Base-by-base conservation (phyloP, 441 rosid genomes). In the Manihot esculenta region DNA sequence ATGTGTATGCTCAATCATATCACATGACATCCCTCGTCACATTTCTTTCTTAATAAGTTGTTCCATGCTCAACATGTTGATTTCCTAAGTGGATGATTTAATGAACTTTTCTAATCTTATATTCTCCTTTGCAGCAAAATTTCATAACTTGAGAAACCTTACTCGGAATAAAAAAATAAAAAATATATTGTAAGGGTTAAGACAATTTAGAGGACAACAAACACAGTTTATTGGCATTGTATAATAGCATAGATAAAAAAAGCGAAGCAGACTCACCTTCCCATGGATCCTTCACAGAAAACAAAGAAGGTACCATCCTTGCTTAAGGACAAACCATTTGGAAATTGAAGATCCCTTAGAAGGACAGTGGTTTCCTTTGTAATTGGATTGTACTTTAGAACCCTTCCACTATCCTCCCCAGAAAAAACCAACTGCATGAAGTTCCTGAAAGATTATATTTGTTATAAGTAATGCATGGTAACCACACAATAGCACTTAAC, bases 251-350 rank as follows among this genome's bases (percentile, higher is more conserved):
- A 50, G 27, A 44, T 64, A 10, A 12, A 44, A 63, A n/a, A 59
- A n/a, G n/a, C 61, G 33, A 44, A 62, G 51, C 15, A 35, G 20
- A 64, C 80, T 82, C 50, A 88, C 97, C 86, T 86, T 82, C 96
- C 99, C 42, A 73, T 3, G 62, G 82, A 58, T 26, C 88, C 83
- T 78, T 92, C 97, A 70, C 87, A 84, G 70, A 86, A 86, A 3
- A 92, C 75, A 66, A 94, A 84, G 82, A 86, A 94, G 69, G 91
- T 83, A 59, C 89, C 89, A 60, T 94, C 97, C 80, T 90, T 94
- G 87, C 97, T 90, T 66, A 94, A 73, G 65, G 99, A 74, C 33
- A 90, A 68, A 44, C 98, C 98, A 66, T 94, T 94, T 1, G 98
- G 97, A 74, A 91, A 92, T 78, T 81, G 95, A 73, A 91, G 57